Conservation (phyloP, 139 green algal genomes). For the Yamagishiella unicocca region DNA sequence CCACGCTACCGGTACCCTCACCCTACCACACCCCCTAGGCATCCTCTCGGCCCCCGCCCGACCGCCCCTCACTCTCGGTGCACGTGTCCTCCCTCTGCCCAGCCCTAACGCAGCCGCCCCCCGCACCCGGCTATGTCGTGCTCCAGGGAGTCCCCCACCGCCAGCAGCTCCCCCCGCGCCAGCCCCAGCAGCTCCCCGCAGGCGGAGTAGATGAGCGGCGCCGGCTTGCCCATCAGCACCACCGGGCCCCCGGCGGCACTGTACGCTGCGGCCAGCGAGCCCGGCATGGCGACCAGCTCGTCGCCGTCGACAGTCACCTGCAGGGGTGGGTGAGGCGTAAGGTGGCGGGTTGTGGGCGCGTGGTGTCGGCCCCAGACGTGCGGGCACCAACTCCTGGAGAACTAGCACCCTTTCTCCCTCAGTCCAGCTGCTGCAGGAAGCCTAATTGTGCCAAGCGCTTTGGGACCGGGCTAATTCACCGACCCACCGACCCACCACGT, state of each 20-base stretch:
- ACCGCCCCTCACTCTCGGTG: not conserved
- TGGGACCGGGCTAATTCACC: too few relatives aligned
- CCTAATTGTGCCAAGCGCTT: too few relatives aligned
- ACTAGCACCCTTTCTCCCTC: too few relatives aligned
- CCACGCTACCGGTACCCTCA: too few relatives aligned
- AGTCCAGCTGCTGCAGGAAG: too few relatives aligned
- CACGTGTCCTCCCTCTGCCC: not conserved
- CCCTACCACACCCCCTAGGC: not conserved
- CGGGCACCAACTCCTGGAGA: too few relatives aligned
- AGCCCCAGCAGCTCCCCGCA: constrained; percentile 21
- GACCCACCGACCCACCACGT: constrained; percentile 19
- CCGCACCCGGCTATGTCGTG: constrained; percentile 83
- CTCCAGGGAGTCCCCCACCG: constrained; percentile 84
- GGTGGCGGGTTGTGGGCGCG: not conserved
- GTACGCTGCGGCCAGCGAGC: constrained; percentile 79
- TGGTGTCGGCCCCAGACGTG: too few relatives aligned
- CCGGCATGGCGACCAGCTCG: constrained; percentile 81
- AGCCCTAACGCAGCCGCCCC: not conserved
- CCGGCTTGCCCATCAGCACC: constrained; percentile 88
- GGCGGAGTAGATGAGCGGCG: constrained; percentile 77
- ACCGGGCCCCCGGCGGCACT: constrained; percentile 56
- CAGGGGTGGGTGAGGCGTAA: too few relatives aligned
- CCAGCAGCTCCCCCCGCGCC: constrained; percentile 62
- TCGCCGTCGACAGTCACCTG: constrained; percentile 60
- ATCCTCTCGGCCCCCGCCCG: not conserved